These are phyloP conservation scores for Leishmania tarentolae DNA, from an alignment of 208 protist species.

Conservation along the genomic window DNA sequence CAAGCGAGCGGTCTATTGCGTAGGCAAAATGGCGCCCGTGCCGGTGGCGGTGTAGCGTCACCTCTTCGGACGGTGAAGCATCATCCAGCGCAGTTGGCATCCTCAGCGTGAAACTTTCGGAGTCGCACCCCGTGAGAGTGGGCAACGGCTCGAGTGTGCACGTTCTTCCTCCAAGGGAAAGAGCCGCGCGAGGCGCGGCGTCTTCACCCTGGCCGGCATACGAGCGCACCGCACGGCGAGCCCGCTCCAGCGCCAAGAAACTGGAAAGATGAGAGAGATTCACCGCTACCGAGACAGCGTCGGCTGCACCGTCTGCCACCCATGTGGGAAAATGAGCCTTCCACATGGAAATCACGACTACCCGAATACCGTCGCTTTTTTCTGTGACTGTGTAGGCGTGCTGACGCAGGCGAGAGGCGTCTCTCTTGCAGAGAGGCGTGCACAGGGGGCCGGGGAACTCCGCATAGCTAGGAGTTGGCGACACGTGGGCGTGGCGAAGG, in stretches of 20 bases:
- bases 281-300: not conserved
- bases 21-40: conserved; percentile 35
- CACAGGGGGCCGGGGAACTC: conserved; percentile 80
- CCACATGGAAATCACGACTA: conserved; percentile 47
- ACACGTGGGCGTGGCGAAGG: conserved; percentile 10
- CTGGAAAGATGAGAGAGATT: conserved; percentile 12
- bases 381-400: conserved; percentile 69
- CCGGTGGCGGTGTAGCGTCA: conserved; percentile 10
- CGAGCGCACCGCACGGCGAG: not conserved
- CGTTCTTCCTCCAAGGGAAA: not conserved
- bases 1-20: conserved; percentile 64
- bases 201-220: not conserved
- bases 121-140: not conserved
- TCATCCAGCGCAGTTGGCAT: not conserved
- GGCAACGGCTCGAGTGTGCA: not conserved
- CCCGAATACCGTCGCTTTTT: conserved; percentile 82
- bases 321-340: conserved; percentile 46
- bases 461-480: conserved; percentile 15
- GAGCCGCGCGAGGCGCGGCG: not conserved
- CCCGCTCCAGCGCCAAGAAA: conserved; percentile 22
- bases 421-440: conserved; percentile 61
- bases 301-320: conserved; percentile 3
- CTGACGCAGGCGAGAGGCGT: conserved; percentile 30
- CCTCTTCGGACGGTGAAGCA: too few relatives aligned
- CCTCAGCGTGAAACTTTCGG: conserved; percentile 10